Evolutionary conservation across 2,329 filamentous ascomycete species (phyloP).

Genomic region (Aspergillus sp.): DNA sequence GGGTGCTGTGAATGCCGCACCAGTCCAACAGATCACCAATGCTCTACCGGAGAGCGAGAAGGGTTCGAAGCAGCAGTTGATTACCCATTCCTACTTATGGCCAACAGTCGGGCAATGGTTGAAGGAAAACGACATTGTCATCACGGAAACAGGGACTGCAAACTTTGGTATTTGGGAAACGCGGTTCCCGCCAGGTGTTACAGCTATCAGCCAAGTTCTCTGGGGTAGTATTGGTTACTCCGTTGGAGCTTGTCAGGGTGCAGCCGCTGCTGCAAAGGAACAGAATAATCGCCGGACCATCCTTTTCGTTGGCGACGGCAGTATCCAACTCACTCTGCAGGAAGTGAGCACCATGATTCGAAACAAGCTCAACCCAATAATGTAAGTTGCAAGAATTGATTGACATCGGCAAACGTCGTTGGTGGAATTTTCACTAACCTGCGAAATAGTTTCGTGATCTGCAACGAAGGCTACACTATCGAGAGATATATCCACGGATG

Average conservation of each 20-base stretch:
- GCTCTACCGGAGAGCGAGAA: conserved; percentile 35
- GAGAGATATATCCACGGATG: conserved; percentile 83
- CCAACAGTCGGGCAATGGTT: conserved; percentile 67
- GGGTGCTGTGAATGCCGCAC: conserved; percentile 49
- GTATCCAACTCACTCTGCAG: conserved; percentile 76
- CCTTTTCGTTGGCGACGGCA: conserved; percentile 83
- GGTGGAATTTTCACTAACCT: conserved; percentile 27
- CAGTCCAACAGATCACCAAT: conserved; percentile 52
- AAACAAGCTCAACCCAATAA: conserved; percentile 65
- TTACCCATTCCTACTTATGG: conserved; percentile 60
- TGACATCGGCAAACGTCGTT: neutral
- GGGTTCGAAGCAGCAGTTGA: conserved; percentile 27
- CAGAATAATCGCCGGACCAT: conserved; percentile 60
- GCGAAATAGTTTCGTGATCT: conserved; percentile 59
- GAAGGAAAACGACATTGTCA: conserved; percentile 64
- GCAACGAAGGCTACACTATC: conserved; percentile 84
- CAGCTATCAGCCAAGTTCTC: conserved; percentile 70
- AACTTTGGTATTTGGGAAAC: conserved; percentile 88
- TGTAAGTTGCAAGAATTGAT: conserved; percentile 45
- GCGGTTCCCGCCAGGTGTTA: conserved; percentile 69
- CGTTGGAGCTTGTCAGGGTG: conserved; percentile 58
- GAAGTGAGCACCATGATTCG: conserved; percentile 79
- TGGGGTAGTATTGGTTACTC: conserved; percentile 63
- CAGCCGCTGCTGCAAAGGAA: conserved; percentile 68
- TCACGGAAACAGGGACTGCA: conserved; percentile 81